These are phyloP conservation scores for Exophiala mesophila DNA, from an alignment of 2,329 filamentous ascomycete species.

Conservation along the genomic window DNA sequence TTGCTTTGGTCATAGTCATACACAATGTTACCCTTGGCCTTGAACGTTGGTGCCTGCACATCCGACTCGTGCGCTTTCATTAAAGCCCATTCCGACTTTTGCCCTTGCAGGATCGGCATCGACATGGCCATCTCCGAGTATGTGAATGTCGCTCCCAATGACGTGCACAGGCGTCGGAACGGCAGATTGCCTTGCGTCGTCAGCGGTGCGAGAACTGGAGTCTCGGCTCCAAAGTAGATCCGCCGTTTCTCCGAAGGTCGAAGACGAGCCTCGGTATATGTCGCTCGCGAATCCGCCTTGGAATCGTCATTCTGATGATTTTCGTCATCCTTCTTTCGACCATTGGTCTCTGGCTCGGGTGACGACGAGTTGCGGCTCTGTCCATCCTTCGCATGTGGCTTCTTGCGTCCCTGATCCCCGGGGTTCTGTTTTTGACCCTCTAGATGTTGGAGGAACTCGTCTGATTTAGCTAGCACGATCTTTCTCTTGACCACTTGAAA, in stretches of 20 bases:
- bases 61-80: slow-evolving; percentile 90
- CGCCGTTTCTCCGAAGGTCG: slow-evolving; percentile 88
- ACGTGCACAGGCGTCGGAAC: slow-evolving; percentile 83
- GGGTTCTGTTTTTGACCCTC: slow-evolving; percentile 53
- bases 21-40: slow-evolving; percentile 51
- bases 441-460: slow-evolving; percentile 72
- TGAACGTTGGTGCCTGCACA: slow-evolving; percentile 64
- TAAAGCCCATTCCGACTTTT: slow-evolving; percentile 89
- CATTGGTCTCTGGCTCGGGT: slow-evolving; percentile 28
- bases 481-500: slow-evolving; percentile 69
- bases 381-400: slow-evolving; percentile 35
- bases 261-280: slow-evolving; percentile 80
- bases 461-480: slow-evolving; percentile 64
- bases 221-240: slow-evolving; percentile 91
- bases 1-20: slow-evolving; percentile 74
- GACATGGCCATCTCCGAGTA: slow-evolving; percentile 99
- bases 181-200: slow-evolving; percentile 96
- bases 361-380: slow-evolving; percentile 24
- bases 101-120: slow-evolving; percentile 80
- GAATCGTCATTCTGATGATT: slow-evolving; percentile 34
- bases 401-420: slow-evolving; percentile 39
- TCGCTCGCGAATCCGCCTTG: slow-evolving; percentile 68
- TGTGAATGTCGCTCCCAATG: slow-evolving; percentile 84
- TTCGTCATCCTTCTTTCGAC: slow-evolving; percentile 41
- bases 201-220: slow-evolving; percentile 85